Percentiles rank a stretch among this genome's conserved stretches.
phyloP scores from a whole-genome alignment of 108 stramenopile species.

The Nitzschia putrida region DNA sequence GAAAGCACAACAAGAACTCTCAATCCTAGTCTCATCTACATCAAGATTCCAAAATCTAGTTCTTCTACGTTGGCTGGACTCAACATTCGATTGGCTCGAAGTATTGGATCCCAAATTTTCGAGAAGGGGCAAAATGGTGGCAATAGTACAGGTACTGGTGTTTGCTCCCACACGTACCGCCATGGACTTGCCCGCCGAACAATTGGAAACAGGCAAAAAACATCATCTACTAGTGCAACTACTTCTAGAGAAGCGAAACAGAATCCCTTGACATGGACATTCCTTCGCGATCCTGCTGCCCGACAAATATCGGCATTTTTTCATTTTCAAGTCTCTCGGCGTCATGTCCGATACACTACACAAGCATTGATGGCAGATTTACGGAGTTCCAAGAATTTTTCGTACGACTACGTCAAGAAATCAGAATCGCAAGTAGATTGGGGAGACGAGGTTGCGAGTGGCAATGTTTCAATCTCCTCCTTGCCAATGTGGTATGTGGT shows the following conservation, averaged over 20 bases:
- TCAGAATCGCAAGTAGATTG: not conserved
- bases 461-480: not conserved
- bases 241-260: too few relatives aligned
- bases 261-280: not conserved
- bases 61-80: not conserved
- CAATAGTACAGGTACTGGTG: too few relatives aligned
- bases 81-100: not conserved
- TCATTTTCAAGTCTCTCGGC: not conserved
- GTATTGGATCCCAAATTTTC: not conserved
- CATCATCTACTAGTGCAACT: too few relatives aligned
- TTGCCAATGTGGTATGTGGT: slow-evolving; percentile 7
- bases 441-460: not conserved
- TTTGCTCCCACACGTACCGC: not conserved
- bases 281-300: not conserved
- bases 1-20: too few relatives aligned
- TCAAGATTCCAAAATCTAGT: not conserved
- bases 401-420: not conserved
- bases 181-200: not conserved
- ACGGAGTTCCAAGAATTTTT: not conserved
- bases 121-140: too few relatives aligned
- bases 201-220: too few relatives aligned
- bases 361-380: not conserved
- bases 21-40: not conserved
- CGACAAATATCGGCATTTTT: not conserved
- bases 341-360: not conserved